phyloP scores from a whole-genome alignment of 768 basidiomycete species.

The Trametes punicea region DNA sequence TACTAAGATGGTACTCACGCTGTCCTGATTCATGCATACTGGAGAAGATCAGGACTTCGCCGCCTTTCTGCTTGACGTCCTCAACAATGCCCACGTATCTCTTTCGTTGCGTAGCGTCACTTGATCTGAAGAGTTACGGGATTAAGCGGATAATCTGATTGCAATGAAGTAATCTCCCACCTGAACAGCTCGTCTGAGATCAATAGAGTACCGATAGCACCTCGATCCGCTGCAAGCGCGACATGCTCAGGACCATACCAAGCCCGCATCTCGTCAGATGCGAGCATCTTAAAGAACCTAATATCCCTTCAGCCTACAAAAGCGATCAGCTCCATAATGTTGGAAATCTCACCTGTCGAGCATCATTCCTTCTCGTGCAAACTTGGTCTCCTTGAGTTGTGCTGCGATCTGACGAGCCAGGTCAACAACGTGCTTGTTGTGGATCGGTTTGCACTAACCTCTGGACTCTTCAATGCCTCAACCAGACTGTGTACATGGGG shows the following conservation, averaged over 20 bases:
- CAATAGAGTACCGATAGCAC: conserved; percentile 89
- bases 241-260: conserved; percentile 99
- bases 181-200: conserved; percentile 96
- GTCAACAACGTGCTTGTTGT: not conserved
- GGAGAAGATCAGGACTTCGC: conserved; percentile 94
- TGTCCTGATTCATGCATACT: conserved; percentile 99
- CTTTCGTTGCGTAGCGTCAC: conserved; percentile 72
- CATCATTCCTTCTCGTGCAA: conserved; percentile 88
- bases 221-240: conserved; percentile 83
- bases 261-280: conserved; percentile 89
- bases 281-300: conserved; percentile 98
- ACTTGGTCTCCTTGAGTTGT: conserved; percentile 92
- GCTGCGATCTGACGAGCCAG: conserved; percentile 51
- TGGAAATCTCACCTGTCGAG: conserved; percentile 65
- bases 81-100: conserved; percentile 88
- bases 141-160: too few relatives aligned
- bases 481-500: conserved; percentile 95
- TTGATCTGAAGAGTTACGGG: conserved; percentile 51
- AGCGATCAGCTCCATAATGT: not conserved
- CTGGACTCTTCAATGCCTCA: conserved; percentile 91
- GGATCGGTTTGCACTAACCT: conserved; percentile 49
- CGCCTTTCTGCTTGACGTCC: conserved; percentile 82
- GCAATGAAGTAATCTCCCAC: conserved; percentile 32
- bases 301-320: not conserved
- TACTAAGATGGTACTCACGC: conserved; percentile 46